Evolutionary conservation across 1,284 basidiomycete species (phyloP).

Genomic region (Neolentinus lepideus): DNA sequence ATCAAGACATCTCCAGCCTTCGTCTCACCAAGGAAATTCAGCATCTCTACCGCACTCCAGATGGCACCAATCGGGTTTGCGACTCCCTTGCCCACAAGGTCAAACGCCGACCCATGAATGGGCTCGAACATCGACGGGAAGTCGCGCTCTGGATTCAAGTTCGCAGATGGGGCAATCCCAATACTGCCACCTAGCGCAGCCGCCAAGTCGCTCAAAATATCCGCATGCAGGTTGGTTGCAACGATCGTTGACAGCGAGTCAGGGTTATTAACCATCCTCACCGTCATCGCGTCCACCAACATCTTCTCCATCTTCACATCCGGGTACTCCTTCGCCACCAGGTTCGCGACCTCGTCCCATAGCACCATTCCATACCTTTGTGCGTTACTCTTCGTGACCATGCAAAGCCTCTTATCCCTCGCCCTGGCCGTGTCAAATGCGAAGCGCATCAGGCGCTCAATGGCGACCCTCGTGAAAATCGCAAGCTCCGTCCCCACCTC

Average conservation of each 20-base stretch:
- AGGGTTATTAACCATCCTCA: conserved; percentile 42
- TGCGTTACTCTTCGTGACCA: conserved; percentile 45
- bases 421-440: conserved; percentile 45
- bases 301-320: conserved; percentile 46
- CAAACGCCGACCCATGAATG: conserved; percentile 64
- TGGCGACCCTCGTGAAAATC: conserved; percentile 40
- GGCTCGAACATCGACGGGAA: conserved; percentile 42
- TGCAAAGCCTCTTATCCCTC: conserved; percentile 17
- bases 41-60: conserved; percentile 53
- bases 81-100: conserved; percentile 68
- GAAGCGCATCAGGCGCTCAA: conserved; percentile 45
- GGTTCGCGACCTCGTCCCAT: conserved; percentile 40
- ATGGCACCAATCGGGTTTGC: conserved; percentile 72
- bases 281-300: conserved; percentile 41
- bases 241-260: conserved; percentile 47
- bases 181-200: conserved; percentile 51
- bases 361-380: conserved; percentile 40
- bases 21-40: conserved; percentile 42
- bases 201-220: conserved; percentile 49
- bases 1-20: conserved; percentile 42
- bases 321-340: conserved; percentile 42
- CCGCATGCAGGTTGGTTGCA: conserved; percentile 47
- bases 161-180: conserved; percentile 49
- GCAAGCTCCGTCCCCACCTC: conserved; percentile 24
- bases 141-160: conserved; percentile 41